Base-by-base conservation (phyloP, 345 rosid species). In the Gossypioides kirkii region DNA sequence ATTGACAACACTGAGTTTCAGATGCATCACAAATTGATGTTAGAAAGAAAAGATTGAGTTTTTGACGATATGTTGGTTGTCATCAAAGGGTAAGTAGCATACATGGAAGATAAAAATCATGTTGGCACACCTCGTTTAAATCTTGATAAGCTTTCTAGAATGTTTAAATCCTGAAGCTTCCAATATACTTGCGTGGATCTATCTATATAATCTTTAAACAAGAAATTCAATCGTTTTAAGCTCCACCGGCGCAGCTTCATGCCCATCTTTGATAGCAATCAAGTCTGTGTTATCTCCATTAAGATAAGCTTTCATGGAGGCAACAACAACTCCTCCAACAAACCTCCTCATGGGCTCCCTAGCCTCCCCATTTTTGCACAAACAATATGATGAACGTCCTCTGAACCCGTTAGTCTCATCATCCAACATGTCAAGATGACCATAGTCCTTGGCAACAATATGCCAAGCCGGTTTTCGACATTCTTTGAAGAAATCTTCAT, bases 341-440 rank as follows among this genome's bases (percentile, higher is more conserved):
- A 89, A 86, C 65, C 82, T 86, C 82, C 97, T 90, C 97, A 89
- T 89, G 0, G 98, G 97, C 73, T 82, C 84, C 66, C 97, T 87
- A 41, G 81, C 77, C 75, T 84, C 53, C 20, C 97, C 97, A 82
- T 84, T 92, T 86, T 81, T 79, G 81, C 97, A 92, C 83, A 87
- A 77, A 79, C 87, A 90, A 74, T 94, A 81, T 0, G 88, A 78
- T 20, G 82, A 22, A 72, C 75, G 77, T 66, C 95, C 98, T 77
- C 86, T 78, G 20, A 87, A 55, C 74, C 92, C 95, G 43, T 73
- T 80, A 3, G 97, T 90, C 14, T 84, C 98, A 76, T 92, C 94
- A 69, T 94, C 95, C 53, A 90, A 77, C 95, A 90, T 85, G 76
- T 90, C 97, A 17, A 89, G 69, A 73, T 89, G 98, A 6, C 98